These are phyloP conservation scores for Xylariales sp. DNA, from an alignment of 2,329 filamentous ascomycete genomes.

Conservation along the genomic window DNA sequence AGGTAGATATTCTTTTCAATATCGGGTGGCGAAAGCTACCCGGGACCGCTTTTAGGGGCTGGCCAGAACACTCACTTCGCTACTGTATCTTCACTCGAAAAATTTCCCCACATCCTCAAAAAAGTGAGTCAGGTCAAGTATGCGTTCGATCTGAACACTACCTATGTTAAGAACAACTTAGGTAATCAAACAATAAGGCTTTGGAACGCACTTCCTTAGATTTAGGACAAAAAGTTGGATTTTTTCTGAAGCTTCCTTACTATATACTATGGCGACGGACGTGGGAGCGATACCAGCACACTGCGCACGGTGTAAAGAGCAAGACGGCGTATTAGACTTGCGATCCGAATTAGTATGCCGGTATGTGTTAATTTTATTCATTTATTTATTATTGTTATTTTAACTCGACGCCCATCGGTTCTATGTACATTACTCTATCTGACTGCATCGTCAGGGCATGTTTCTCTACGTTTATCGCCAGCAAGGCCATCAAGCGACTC, in stretches of 20 bases:
- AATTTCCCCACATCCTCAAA: constrained; percentile 27
- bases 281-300: constrained; percentile 34
- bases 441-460: constrained; percentile 67
- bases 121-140: constrained; percentile 29
- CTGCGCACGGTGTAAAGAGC: constrained; percentile 52
- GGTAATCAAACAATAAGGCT: background rate
- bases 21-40: constrained; percentile 30
- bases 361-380: constrained; percentile 34
- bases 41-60: constrained; percentile 28
- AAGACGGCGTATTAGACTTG: constrained; percentile 47
- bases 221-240: background rate
- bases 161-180: background rate
- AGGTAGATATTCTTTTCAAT: background rate
- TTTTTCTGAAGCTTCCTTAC: background rate
- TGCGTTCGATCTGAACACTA: background rate
- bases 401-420: no score
- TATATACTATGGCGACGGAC: constrained; percentile 41
- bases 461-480: constrained; percentile 80
- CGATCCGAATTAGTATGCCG: constrained; percentile 48
- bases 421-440: background rate
- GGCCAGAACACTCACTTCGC: background rate
- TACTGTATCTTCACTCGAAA: constrained; percentile 5
- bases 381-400: background rate
- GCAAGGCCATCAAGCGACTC: constrained; percentile 82
- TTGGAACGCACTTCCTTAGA: background rate